Conservation (phyloP, 108 stramenopile genomes). For the Fragilariopsis cylindrus region DNA sequence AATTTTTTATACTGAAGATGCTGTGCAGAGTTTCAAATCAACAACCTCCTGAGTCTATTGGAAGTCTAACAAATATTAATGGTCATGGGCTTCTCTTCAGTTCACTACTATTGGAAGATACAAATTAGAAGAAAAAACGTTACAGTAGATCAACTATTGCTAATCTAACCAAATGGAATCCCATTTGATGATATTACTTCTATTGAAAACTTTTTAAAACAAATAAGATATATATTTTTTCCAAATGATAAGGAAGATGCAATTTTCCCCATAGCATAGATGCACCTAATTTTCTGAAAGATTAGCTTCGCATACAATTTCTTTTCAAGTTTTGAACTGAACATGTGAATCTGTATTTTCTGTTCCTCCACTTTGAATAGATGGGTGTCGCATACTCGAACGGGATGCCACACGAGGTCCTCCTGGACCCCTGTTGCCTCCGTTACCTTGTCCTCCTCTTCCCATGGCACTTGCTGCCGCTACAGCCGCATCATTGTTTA, state of each 20-base stretch:
- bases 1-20: too few relatives aligned
- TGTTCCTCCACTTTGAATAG: background rate
- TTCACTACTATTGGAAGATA: too few relatives aligned
- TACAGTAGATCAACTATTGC: too few relatives aligned
- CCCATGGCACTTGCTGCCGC: slow-evolving; percentile 17
- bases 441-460: background rate
- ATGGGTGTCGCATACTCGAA: background rate
- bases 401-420: slow-evolving; percentile 10
- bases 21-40: too few relatives aligned
- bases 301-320: background rate
- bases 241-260: slow-evolving; percentile 1
- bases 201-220: too few relatives aligned
- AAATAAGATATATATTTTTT: too few relatives aligned
- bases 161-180: too few relatives aligned
- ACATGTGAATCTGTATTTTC: slow-evolving; percentile 8
- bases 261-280: slow-evolving; percentile 2
- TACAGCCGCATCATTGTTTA: slow-evolving; percentile 59
- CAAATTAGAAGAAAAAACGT: too few relatives aligned
- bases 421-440: background rate
- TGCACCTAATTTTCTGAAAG: slow-evolving; percentile 5
- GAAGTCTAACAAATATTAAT: too few relatives aligned
- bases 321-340: slow-evolving; percentile 4
- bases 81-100: too few relatives aligned
- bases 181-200: too few relatives aligned
- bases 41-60: too few relatives aligned